Base-by-base conservation (phyloP, 1,139 yeast species). In the Keqinozyma sinolaborantium region DNA sequence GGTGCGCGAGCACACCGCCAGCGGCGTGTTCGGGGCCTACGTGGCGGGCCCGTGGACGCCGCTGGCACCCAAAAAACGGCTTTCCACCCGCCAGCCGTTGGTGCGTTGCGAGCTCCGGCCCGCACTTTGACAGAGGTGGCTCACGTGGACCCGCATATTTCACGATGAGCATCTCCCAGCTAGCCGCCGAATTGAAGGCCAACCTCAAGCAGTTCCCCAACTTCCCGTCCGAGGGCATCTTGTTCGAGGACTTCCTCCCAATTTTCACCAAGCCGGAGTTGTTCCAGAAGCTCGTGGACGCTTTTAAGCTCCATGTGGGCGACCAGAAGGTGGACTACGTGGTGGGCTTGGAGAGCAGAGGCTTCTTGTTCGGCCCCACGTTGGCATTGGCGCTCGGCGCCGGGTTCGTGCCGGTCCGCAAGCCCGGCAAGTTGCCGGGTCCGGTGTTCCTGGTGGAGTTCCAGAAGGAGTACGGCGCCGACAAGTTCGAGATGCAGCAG, bases 341-440 rank as follows among this genome's bases (percentile, higher is more conserved):
- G 43, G 88, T 92, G 33, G 99, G 97, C 26, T 74, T 94, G 45
- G 99, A 92, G 61, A 86, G 97, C 34, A 83, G 99, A 60, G 99
- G 99, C 2, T 92, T 92, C 58, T 70, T 92, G 40, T 92, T 92
- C 50, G 99, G 97, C 8, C 98, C 99, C 30, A 70, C 97, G 24
- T 71, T 92, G 46, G 98, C 98, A 6, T 73, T 92, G 44, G 92
- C 87, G 38, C 64, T 92, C 39, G 81, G 83, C 41, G 92, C 94
- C 28, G 94, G 97, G 3, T 92, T 92, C 50, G 84, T 92, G 31
- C 97, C 98, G 20, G 83, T 92, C 30, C 83, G 98, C 71, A 92
- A 92, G 67, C 81, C 81, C 39, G 97, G 97, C 38, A 92, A 92
- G 64, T 75, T 92, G 45, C 97, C 98, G 30, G 98, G 98, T 47